Conservation (phyloP, 345 rosid species). For the Brassica nigra region DNA sequence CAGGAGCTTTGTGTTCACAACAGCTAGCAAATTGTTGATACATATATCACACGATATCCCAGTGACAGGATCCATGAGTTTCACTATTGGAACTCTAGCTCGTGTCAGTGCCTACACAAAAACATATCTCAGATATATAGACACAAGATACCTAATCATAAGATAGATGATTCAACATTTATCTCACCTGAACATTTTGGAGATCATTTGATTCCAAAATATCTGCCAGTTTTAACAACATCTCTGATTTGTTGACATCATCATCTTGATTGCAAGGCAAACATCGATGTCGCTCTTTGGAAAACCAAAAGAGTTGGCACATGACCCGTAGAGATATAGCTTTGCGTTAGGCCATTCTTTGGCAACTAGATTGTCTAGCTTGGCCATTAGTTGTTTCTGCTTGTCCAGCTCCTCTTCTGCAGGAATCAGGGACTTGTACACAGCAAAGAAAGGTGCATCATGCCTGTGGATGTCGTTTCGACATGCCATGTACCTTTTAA, state of each 20-base stretch:
- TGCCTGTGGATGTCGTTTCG: constrained; percentile 66
- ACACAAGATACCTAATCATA: not conserved
- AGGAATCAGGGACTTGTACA: constrained; percentile 77
- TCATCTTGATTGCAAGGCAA: constrained; percentile 71
- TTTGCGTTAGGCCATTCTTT: constrained; percentile 92
- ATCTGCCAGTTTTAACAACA: constrained; percentile 81
- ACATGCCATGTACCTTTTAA: constrained; percentile 50
- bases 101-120: constrained; percentile 72
- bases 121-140: constrained; percentile 1
- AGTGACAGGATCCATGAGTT: constrained; percentile 94
- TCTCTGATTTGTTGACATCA: constrained; percentile 64
- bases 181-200: constrained; percentile 86
- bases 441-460: constrained; percentile 57
- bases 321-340: constrained; percentile 87
- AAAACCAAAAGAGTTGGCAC: constrained; percentile 94
- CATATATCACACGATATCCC: constrained; percentile 97
- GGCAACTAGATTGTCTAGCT: constrained; percentile 68
- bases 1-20: constrained; percentile 94
- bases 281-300: constrained; percentile 94
- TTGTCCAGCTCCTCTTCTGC: constrained; percentile 78
- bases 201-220: constrained; percentile 79
- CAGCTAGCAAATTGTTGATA: constrained; percentile 90
- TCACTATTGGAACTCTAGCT: constrained; percentile 96
- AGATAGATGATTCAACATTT: not conserved
- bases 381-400: constrained; percentile 71